A percentile compares a stretch with the other conserved stretches of the same genome.
phyloP scores from a whole-genome alignment of 2,329 filamentous ascomycete species.

The Trichophyton mentagrophytes region DNA sequence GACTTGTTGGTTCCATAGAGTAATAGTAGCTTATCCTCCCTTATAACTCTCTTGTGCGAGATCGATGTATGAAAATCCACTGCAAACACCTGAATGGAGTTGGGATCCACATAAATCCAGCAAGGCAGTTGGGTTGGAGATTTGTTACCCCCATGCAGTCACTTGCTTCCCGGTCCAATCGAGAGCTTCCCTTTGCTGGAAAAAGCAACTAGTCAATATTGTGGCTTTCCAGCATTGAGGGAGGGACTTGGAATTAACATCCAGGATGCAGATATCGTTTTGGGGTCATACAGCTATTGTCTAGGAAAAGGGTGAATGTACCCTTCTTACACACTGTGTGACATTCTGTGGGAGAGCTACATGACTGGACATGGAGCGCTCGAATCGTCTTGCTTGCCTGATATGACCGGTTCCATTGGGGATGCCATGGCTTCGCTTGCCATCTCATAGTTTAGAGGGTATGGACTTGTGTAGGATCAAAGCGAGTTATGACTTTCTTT shows the following conservation, averaged over 20 bases:
- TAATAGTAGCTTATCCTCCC: background rate
- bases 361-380: background rate
- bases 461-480: too few species aligned
- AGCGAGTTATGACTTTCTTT: too few species aligned
- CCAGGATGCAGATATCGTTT: background rate
- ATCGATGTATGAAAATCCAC: background rate
- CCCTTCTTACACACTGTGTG: background rate
- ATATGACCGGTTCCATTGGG: conserved; percentile 1
- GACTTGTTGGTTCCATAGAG: background rate
- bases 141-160: background rate
- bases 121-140: background rate
- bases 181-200: background rate
- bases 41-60: background rate
- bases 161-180: background rate
- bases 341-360: background rate
- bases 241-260: background rate
- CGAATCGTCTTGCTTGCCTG: background rate
- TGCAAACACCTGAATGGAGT: background rate
- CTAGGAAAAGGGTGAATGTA: background rate
- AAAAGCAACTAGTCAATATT: conserved; percentile 4
- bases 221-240: background rate
- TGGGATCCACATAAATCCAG: background rate
- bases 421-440: background rate
- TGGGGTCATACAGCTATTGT: background rate
- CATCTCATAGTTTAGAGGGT: background rate